Evolutionary conservation across 208 protist genomes (phyloP).

Genomic region (Acanthamoeba royreba): DNA sequence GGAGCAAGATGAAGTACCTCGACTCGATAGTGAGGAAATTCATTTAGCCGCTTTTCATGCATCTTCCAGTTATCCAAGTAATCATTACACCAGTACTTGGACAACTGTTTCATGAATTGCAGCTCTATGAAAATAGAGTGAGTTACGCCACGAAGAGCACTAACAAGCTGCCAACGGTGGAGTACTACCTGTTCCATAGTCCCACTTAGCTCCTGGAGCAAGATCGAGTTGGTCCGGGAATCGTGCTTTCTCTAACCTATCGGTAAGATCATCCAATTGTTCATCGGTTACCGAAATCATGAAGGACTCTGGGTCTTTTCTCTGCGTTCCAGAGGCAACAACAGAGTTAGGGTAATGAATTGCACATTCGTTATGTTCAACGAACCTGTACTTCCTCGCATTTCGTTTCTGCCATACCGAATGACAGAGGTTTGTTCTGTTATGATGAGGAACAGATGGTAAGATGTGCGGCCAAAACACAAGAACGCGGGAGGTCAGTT

Average conservation of each 20-base stretch:
- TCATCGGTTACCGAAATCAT: conserved; percentile 24
- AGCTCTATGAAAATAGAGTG: not conserved
- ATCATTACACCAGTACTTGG: conserved; percentile 28
- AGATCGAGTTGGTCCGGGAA: conserved; percentile 37
- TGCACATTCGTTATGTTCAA: not conserved
- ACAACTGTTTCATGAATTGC: conserved; percentile 10
- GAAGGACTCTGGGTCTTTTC: conserved; percentile 15
- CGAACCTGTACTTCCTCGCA: not conserved
- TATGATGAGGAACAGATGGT: not conserved
- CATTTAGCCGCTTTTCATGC: conserved; percentile 20
- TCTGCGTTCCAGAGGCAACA: not conserved
- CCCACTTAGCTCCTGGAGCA: not conserved
- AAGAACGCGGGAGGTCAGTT: not conserved
- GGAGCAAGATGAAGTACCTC: not conserved
- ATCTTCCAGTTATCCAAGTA: conserved; percentile 35
- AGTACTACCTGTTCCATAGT: not conserved
- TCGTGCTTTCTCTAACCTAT: not conserved
- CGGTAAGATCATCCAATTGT: not conserved
- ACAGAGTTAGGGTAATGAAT: not conserved
- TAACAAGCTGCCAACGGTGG: not conserved
- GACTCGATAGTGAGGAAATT: conserved; percentile 30
- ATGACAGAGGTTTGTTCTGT: not conserved
- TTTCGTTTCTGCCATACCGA: not conserved
- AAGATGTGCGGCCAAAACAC: not conserved
- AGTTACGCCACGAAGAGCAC: not conserved